Base-by-base conservation (phyloP, 768 basidiomycete species). In the Chalciporus sphaerocephalus region DNA sequence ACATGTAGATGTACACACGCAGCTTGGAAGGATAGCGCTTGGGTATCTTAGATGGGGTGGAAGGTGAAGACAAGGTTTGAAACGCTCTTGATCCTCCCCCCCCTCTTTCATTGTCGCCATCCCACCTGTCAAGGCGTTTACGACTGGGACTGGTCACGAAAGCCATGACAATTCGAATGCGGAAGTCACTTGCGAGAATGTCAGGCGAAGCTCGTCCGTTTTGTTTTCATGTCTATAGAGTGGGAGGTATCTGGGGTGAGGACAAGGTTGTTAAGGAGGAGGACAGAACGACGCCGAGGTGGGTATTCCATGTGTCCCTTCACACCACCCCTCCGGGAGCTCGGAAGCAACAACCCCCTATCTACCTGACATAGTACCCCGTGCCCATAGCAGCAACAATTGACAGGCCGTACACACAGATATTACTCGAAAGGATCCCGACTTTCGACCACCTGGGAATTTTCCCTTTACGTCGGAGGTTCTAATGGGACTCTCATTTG, bases 261-360 rank as follows among this genome's bases (percentile, higher is more conserved):
- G 58, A 63, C 44, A 65, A 48, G 46, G 44, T 65, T 38, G 34
- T 65, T 48, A 55, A 45, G 36, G 60, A 38, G 5, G 63, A 65
- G 36, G 63, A 65, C 36, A 45, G 43, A 27, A 47, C 16, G 24
- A 67, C 65, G 6, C 49, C 45, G 18, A 55, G 51, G 64, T 65
- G 41, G 51, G 56, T 44, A 12, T 22, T 25, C 12, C 18, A 11
- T 33, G n/a, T n/a, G n/a, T n/a, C n/a, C n/a, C n/a, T n/a, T n/a
- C n/a, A n/a, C n/a, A n/a, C n/a, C n/a, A n/a, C n/a, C n/a, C n/a
- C n/a, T n/a, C n/a, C n/a, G n/a, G n/a, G n/a, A n/a, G n/a, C n/a
- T 22, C 27, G 27, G 27, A 11, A 27, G n/a, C n/a, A 8, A n/a
- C n/a, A n/a, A n/a, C 20, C 16, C 20, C 23, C 12, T 32, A 22